Evolutionary conservation across 345 rosid species (phyloP).

Genomic region (Eucalyptus tenuipes): DNA sequence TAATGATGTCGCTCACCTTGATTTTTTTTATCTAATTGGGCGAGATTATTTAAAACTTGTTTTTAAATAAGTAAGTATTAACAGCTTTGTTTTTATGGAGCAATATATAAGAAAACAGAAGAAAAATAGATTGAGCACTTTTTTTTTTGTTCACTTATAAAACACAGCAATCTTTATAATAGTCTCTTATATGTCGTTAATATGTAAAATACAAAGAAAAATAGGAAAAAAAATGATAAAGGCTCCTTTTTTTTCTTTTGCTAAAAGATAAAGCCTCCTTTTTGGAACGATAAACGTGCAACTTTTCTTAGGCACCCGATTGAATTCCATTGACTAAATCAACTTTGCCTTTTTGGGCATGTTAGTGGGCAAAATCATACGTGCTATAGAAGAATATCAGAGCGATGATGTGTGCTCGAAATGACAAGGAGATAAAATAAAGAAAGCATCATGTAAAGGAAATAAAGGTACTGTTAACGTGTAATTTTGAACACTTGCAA

Average conservation of each 20-base stretch:
- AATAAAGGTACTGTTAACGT: neutral
- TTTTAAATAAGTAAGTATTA: neutral
- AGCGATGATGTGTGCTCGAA: neutral
- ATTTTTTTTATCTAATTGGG: neutral
- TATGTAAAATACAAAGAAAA: neutral
- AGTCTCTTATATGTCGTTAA: neutral
- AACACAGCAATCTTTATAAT: neutral
- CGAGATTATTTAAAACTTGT: neutral
- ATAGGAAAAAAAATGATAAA: neutral
- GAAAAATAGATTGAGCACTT: neutral
- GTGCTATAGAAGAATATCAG: neutral
- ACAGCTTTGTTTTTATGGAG: neutral
- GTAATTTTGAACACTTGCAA: neutral
- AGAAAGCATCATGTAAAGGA: neutral
- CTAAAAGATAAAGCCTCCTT: neutral
- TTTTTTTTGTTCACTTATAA: neutral
- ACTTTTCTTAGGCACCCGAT: neutral
- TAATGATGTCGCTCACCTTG: neutral
- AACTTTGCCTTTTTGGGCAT: neutral
- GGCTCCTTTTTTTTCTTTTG: neutral
- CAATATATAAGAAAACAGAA: neutral
- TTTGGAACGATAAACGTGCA: neutral
- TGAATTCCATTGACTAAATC: neutral
- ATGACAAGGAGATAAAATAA: neutral
- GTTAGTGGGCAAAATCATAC: neutral